phyloP scores from a whole-genome alignment of 169 alveolate genomes.

The Babesia microti region DNA sequence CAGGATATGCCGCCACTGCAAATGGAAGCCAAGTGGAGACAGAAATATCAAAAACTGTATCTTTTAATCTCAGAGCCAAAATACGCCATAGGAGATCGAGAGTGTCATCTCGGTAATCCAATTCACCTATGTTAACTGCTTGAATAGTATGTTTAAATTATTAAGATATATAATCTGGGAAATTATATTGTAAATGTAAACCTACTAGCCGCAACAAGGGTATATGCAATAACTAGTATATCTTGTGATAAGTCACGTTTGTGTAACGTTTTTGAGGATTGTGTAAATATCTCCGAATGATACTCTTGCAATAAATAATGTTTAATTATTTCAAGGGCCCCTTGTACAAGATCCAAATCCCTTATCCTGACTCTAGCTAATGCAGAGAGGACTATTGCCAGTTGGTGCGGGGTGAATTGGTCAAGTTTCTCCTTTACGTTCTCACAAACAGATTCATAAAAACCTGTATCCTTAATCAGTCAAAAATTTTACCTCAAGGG shows the following conservation, averaged over 20 bases:
- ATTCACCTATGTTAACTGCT: slow-evolving; percentile 27
- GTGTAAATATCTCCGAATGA: neutral
- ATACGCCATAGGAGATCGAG: slow-evolving; percentile 34
- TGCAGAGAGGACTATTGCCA: slow-evolving; percentile 16
- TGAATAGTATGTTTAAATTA: too few relatives aligned
- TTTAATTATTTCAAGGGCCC: neutral
- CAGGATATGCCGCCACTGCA: slow-evolving; percentile 30
- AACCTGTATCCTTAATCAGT: slow-evolving; percentile 35
- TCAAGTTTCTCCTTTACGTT: slow-evolving; percentile 11
- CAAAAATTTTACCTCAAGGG: too few relatives aligned
- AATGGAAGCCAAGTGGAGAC: slow-evolving; percentile 47
- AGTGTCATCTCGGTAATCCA: slow-evolving; percentile 23
- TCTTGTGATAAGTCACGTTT: too few relatives aligned
- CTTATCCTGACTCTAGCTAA: slow-evolving; percentile 33
- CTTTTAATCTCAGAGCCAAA: slow-evolving; percentile 9
- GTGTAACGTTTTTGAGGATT: neutral
- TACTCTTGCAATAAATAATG: neutral
- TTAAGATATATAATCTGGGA: too few relatives aligned
- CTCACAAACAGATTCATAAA: slow-evolving; percentile 25
- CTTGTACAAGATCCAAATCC: slow-evolving; percentile 12
- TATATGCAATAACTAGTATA: too few relatives aligned
- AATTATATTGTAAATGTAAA: too few relatives aligned
- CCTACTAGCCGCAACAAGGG: neutral
- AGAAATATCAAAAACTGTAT: slow-evolving; percentile 37
- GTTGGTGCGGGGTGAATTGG: slow-evolving; percentile 12